Base-by-base conservation (phyloP, 140 eudicot genomes). In the Oenanthe javanica region DNA sequence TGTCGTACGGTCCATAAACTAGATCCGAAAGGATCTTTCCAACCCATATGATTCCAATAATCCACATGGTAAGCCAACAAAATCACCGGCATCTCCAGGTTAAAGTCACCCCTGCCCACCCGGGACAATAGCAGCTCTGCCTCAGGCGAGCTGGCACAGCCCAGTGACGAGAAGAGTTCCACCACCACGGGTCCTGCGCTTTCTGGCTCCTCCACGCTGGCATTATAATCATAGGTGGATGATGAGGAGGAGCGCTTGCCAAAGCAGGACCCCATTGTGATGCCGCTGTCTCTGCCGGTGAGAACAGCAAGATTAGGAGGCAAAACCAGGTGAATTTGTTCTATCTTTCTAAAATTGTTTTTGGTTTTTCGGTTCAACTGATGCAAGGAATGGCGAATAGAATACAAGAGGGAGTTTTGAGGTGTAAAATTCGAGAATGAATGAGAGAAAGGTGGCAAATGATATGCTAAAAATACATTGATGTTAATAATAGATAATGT, bases 141-240 rank as follows among this genome's bases (percentile, higher is more conserved):
- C 83, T 84, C 93, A 31, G 94, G 87, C 15, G 98, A 94, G 66
- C 91, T 88, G 79, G 89, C 85, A 84, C 96, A 90, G 43, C 98
- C 98, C 81, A 92, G 98, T 2, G 98, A 94, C 9, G 97, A 89
- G 89, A 94, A 94, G 1, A 94, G 87, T 86, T 94, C 97, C 85
- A 94, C 89, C 84, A 94, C 77, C 75, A 94, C 90, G 23, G 93
- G 80, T 0, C 90, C 92, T 9, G 23, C 23, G 25, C 19, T 3
- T 18, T n/a, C 0, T 3, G 66, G 66, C 66, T 66, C 45, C 43
- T 25, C 72, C 72, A 42, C n/a, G 11, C 5, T 74, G 42, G 82
- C 63, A 61, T 52, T 49, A 23, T 80, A 51, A 50, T 49, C 13
- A 42, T 77, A 15, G 19, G 61, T 25, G 16, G 80, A 63, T 8